Evolutionary conservation across 2,329 filamentous ascomycete genomes (phyloP).

Genomic region (Daldinia sp.): DNA sequence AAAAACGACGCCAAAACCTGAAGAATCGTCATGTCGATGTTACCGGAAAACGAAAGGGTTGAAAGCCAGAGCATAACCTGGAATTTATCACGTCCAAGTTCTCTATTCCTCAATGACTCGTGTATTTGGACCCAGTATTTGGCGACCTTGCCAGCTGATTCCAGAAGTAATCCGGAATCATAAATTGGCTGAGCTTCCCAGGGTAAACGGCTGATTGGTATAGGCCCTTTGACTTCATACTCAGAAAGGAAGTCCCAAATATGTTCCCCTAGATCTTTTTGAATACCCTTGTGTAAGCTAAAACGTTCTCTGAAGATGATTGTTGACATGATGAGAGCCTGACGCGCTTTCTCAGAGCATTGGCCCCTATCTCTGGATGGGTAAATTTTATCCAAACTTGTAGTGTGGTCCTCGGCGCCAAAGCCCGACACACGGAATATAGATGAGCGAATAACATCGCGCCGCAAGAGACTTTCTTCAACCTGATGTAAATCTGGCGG

Average conservation of each 20-base stretch:
- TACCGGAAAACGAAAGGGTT: conserved; percentile 13
- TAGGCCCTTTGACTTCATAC: neutral
- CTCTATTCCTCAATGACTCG: neutral
- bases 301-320: conserved; percentile 6
- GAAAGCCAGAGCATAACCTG: conserved; percentile 33
- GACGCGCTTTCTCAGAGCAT: conserved; percentile 1
- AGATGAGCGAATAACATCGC: conserved; percentile 35
- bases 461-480: neutral
- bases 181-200: neutral
- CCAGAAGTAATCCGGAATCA: conserved; percentile 11
- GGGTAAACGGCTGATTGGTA: neutral
- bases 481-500: conserved; percentile 6
- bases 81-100: conserved; percentile 5
- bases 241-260: conserved; percentile 9
- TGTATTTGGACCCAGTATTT: conserved; percentile 11
- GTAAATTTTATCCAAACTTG: conserved; percentile 46
- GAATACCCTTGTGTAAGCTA: neutral
- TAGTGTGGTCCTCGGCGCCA: conserved; percentile 50
- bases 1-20: conserved; percentile 29
- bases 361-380: conserved; percentile 41
- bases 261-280: neutral
- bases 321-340: conserved; percentile 11
- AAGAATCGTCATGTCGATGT: conserved; percentile 15
- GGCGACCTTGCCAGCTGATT: neutral
- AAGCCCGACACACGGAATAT: conserved; percentile 42